Percentiles rank a stretch among this genome's conserved stretches.
Evolutionary conservation across 2,329 filamentous ascomycete genomes (phyloP).

Genomic region (Claviceps humidiphila): DNA sequence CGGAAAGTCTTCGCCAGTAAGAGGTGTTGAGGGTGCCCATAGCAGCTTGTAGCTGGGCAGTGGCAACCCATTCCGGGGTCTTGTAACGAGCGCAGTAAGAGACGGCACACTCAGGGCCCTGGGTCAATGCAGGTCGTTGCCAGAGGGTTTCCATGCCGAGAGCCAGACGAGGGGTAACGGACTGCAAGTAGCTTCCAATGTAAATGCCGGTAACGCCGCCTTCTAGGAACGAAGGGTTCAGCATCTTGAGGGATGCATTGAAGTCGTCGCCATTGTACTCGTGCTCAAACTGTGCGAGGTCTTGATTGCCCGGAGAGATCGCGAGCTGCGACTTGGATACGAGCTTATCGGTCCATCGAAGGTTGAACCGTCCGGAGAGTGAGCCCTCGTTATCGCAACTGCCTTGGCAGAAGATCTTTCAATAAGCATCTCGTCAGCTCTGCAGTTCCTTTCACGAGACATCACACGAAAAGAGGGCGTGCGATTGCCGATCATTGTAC

Average conservation of each 20-base stretch:
- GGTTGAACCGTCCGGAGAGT: slow-evolving; percentile 83
- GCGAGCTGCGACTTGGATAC: slow-evolving; percentile 82
- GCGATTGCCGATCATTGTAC: neutral
- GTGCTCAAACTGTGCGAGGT: slow-evolving; percentile 87
- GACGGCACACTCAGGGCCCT: slow-evolving; percentile 80
- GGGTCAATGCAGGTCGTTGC: slow-evolving; percentile 72
- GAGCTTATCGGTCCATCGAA: slow-evolving; percentile 67
- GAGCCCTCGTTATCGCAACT: slow-evolving; percentile 87
- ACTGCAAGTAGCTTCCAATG: slow-evolving; percentile 91
- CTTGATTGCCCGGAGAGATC: slow-evolving; percentile 66
- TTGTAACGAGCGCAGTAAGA: slow-evolving; percentile 91
- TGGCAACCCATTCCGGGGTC: slow-evolving; percentile 82
- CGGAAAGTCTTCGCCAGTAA: slow-evolving; percentile 86
- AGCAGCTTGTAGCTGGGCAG: slow-evolving; percentile 68
- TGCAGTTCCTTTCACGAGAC: neutral
- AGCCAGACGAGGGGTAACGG: slow-evolving; percentile 73
- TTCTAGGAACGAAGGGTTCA: slow-evolving; percentile 91
- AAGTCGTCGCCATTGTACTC: slow-evolving; percentile 93
- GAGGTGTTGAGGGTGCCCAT: slow-evolving; percentile 80
- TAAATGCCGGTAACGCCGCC: slow-evolving; percentile 89
- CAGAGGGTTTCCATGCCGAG: slow-evolving; percentile 87
- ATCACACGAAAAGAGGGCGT: too few species aligned
- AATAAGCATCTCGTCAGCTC: neutral
- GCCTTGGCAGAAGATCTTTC: slow-evolving; percentile 84
- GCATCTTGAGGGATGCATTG: slow-evolving; percentile 78